Evolutionary conservation across 495 filamentous ascomycete genomes (phyloP), one percentile per base, ranked within the genome.

Genomic region (Talaromyces nanjingensis): DNA sequence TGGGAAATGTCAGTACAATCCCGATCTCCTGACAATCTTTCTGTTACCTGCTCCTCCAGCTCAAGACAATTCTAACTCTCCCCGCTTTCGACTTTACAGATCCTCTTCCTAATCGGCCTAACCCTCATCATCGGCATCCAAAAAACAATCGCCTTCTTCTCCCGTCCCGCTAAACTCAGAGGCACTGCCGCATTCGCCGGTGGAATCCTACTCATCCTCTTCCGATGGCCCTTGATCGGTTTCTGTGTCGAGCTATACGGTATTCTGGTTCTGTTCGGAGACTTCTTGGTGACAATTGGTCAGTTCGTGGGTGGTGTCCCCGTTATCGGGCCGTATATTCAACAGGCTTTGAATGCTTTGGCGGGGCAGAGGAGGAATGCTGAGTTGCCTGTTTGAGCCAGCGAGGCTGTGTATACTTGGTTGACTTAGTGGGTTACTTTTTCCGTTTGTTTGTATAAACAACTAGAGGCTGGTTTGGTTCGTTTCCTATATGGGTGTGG

Each of bases 71-170:
- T 18, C 42, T 27, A 45, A 37, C 25, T 5, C 55, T 22, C 7
- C n/a, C 7, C 24, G n/a, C 14, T 58, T 57, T 9, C 31, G 7
- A 47, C 16, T 6, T 7, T 53, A 3, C 31, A 93, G 89, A 96
- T 98, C 77, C 91, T 98, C 77, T 97, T 98, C 82, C 87, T 98
- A 42, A 86, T 96, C 81, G 94, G 94, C 74, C 83, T 98, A 4
- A 94, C 92, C 33, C 86, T 97, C 39, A 92, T 97, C 62, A 96
- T 98, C 80, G 96, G 96, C n/a, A 80, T 91, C 56, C 83, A 87
- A 73, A 97, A 97, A 70, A 97, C 94, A 6, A 76, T 91, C 37
- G 77, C 86, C 74, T 98, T 98, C 84, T 98, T 98, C 82, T 89
- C 91, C 57, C 90, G 93, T 45, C 88, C 86, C 59, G 90, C 96